phyloP scores from a whole-genome alignment of 306 rosid genomes.

The Begonia peltatifolia region DNA sequence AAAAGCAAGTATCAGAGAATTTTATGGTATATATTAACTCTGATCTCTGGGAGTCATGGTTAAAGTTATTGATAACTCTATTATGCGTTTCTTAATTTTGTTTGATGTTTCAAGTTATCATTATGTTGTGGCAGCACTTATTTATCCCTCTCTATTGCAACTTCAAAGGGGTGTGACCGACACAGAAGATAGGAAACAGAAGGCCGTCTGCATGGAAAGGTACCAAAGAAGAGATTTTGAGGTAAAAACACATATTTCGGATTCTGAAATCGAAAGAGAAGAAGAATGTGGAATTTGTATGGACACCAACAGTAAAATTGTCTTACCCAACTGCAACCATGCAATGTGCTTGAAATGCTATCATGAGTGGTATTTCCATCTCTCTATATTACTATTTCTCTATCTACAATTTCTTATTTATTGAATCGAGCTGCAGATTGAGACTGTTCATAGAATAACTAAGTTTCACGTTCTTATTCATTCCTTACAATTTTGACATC shows the following conservation, averaged over 20 bases:
- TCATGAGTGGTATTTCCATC: conserved; percentile 56
- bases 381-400: conserved; percentile 1
- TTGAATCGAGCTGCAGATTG: no score
- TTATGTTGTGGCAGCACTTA: conserved; percentile 44
- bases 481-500: background rate
- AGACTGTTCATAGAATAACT: no score
- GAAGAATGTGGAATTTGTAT: conserved; percentile 98
- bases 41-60: background rate
- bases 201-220: conserved; percentile 74
- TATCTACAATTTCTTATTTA: background rate
- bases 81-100: background rate
- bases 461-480: background rate
- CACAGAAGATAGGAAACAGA: conserved; percentile 75
- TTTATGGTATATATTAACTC: conserved; percentile 47
- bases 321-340: conserved; percentile 88
- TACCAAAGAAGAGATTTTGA: conserved; percentile 62
- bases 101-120: conserved; percentile 12
- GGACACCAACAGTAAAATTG: conserved; percentile 78
- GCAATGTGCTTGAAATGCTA: conserved; percentile 89
- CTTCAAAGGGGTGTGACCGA: conserved; percentile 79
- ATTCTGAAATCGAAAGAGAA: conserved; percentile 76
- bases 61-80: background rate
- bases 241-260: conserved; percentile 34
- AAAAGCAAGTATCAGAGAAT: conserved; percentile 88
- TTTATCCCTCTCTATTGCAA: conserved; percentile 85